Conservation (phyloP, 208 protist genomes). For the Trichomonas vaginalis region DNA sequence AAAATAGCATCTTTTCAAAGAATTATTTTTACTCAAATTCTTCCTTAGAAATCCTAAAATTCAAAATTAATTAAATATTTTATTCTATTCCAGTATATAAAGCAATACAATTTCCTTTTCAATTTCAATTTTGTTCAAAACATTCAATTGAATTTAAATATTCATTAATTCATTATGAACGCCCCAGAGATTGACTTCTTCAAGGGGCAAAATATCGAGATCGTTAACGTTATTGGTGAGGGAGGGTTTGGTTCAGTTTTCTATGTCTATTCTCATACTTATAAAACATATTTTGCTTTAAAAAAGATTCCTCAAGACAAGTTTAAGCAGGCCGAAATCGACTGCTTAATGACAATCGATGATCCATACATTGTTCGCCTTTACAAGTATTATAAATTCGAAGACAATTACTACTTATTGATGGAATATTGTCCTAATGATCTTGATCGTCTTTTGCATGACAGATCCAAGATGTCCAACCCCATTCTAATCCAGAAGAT, state of each 20-base stretch:
- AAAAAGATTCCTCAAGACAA: background rate
- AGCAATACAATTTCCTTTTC: no score
- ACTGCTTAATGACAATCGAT: background rate
- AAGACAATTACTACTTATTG: background rate
- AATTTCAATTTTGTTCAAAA: no score
- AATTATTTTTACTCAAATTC: no score
- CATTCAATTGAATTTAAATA: no score
- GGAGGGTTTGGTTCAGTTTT: background rate
- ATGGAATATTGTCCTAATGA: background rate
- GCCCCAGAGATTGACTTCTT: background rate
- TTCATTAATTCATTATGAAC: no score
- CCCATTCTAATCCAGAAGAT: background rate
- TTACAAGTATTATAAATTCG: background rate
- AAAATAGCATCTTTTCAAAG: no score
- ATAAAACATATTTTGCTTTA: background rate
- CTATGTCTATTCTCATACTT: background rate
- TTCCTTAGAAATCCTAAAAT: no score
- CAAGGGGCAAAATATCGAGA: background rate
- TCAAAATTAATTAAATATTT: no score
- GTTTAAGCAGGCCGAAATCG: background rate
- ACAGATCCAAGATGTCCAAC: background rate
- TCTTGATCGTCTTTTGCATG: background rate
- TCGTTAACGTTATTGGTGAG: background rate
- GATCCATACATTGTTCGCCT: background rate
- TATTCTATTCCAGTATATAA: no score